Base-by-base conservation (phyloP, 108 stramenopile genomes). In the Epithemia pelagica region DNA sequence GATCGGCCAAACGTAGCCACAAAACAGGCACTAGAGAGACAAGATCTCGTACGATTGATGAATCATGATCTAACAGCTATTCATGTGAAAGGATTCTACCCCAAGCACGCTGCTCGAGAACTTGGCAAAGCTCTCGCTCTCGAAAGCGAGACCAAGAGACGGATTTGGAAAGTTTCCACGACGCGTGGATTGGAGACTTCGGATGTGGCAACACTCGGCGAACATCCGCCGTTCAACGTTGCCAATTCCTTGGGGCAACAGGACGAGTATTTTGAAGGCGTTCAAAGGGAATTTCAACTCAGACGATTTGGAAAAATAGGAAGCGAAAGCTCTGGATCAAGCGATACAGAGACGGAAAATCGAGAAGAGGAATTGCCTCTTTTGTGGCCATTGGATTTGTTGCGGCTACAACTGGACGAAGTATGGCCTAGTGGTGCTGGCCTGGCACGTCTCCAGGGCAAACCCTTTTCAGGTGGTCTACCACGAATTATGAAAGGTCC, bases 401-500 rank as follows among this genome's bases (percentile, higher is more conserved):
- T 93, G 15, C 78, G 92, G 7, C 66, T 90, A 20, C 82, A 90
- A 66, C 69, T 93, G 10, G 92, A 93, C 57, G 86, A 93, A 65
- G 79, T 73, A 20, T 93, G 92, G 92, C 68, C 78, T 10, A 37
- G 55, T 30, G 91, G 91, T 52, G 88, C 88, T 19, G 87, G 85
- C 30, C 57, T 89, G 65, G 80, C 88, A 28, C 71, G 86, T 27
- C 80, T 81, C 57, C 20, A 27, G 22, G 74, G 72, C 26, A 73
- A 83, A 20, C 64, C 80, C 27, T 76, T 78, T 64, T 83, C 87
- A 32, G 88, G 82, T 29, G 89, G 94, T 21, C 64, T 97, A 31
- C 88, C 95, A 7, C 83, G 96, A 2, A 67, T 97, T 28, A 96
- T 96, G 96, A 69, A 76, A 52, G 95, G 95, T 20, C 96, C 96